phyloP scores from a whole-genome alignment of 2,329 filamentous ascomycete species.

The Penicillium sp. region DNA sequence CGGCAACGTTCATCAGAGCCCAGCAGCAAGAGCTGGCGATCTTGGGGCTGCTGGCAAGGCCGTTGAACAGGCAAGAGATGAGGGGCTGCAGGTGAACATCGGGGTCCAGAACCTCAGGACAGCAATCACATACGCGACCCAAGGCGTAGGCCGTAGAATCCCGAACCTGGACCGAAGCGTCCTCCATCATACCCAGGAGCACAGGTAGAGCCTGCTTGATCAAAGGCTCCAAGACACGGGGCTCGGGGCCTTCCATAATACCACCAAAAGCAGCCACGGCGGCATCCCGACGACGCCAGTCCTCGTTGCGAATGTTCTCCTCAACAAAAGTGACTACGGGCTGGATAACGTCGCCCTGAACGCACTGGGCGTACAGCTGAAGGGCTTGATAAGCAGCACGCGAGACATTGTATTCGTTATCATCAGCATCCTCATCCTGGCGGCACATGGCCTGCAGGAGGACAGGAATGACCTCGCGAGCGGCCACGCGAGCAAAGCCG shows the following conservation, averaged over 20 bases:
- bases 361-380: constrained; percentile 91
- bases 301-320: constrained; percentile 80
- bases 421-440: constrained; percentile 94
- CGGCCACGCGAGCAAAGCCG: constrained; percentile 92
- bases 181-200: constrained; percentile 89
- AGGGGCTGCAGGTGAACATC: constrained; percentile 78
- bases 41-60: constrained; percentile 86
- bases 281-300: constrained; percentile 94
- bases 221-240: constrained; percentile 86
- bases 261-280: constrained; percentile 96
- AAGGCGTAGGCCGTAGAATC: constrained; percentile 96
- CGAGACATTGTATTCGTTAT: constrained; percentile 97
- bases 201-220: constrained; percentile 94
- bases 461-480: constrained; percentile 90
- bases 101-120: constrained; percentile 88
- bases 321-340: constrained; percentile 92
- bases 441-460: constrained; percentile 86
- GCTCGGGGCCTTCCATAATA: constrained; percentile 97
- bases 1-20: constrained; percentile 97
- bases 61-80: constrained; percentile 85
- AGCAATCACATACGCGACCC: constrained; percentile 92
- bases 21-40: constrained; percentile 99
- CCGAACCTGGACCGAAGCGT: constrained; percentile 83
- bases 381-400: constrained; percentile 95
- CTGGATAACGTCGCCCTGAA: constrained; percentile 78